A percentile compares a stretch with the other conserved stretches of the same genome.
These are phyloP conservation scores for Amanita pallidorosea DNA, from an alignment of 768 basidiomycete genomes.

Conservation along the genomic window DNA sequence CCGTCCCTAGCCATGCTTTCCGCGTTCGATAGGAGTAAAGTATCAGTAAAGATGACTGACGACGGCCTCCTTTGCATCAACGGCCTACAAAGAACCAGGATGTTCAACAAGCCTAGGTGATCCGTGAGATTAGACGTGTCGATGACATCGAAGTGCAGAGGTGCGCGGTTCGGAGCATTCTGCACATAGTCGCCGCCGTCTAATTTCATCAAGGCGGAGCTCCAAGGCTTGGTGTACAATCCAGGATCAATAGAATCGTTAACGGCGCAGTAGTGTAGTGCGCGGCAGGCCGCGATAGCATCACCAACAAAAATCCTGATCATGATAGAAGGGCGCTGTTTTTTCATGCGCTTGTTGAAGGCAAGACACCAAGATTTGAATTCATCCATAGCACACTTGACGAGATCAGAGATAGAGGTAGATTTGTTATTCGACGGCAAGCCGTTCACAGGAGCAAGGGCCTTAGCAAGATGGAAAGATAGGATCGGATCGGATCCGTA, in stretches of 20 bases:
- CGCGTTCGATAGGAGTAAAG: slow-evolving; percentile 17
- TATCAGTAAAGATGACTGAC: slow-evolving; percentile 30
- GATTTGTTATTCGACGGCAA: neutral
- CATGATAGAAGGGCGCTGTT: slow-evolving; percentile 8
- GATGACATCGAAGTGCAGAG: slow-evolving; percentile 30
- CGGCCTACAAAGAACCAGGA: slow-evolving; percentile 26
- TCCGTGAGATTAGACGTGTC: slow-evolving; percentile 42
- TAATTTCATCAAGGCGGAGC: slow-evolving; percentile 19
- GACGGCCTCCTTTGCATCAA: slow-evolving; percentile 20
- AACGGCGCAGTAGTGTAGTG: slow-evolving; percentile 16
- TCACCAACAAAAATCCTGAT: slow-evolving; percentile 33
- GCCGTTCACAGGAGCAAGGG: slow-evolving; percentile 13
- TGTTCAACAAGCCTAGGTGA: slow-evolving; percentile 36
- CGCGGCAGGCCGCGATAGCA: slow-evolving; percentile 25
- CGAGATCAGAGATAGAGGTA: slow-evolving; percentile 13
- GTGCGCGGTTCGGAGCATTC: slow-evolving; percentile 13
- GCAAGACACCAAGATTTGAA: slow-evolving; percentile 23
- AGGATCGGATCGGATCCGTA: slow-evolving; percentile 32
- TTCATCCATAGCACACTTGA: slow-evolving; percentile 19
- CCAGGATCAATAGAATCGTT: slow-evolving; percentile 14
- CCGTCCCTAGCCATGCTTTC: slow-evolving; percentile 18
- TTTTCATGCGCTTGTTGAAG: slow-evolving; percentile 13
- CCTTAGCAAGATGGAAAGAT: slow-evolving; percentile 29
- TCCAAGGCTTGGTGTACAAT: slow-evolving; percentile 25
- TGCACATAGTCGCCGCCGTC: slow-evolving; percentile 19